A percentile compares a stretch with the other conserved stretches of the same genome.
phyloP scores from a whole-genome alignment of 805 yeast genomes.

The Metschnikowia aberdeeniae region DNA sequence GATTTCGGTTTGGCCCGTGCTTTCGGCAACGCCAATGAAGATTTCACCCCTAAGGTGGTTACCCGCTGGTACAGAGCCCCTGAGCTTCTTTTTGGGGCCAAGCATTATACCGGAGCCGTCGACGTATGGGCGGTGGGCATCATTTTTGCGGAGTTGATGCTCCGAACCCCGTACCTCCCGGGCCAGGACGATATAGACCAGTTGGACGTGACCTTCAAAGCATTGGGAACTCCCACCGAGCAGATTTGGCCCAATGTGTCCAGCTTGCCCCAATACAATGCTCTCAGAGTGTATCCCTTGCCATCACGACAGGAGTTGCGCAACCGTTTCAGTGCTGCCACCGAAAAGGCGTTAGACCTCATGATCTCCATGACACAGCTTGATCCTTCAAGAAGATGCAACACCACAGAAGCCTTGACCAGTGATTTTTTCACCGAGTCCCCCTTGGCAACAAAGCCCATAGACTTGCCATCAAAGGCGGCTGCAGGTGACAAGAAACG shows the following conservation, averaged over 20 bases:
- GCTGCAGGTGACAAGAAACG: slow-evolving; percentile 18
- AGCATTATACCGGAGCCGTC: slow-evolving; percentile 42
- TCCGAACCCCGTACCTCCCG: slow-evolving; percentile 91
- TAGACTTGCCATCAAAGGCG: slow-evolving; percentile 51
- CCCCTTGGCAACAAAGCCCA: slow-evolving; percentile 73
- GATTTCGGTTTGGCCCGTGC: slow-evolving; percentile 96
- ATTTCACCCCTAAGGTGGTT: slow-evolving; percentile 87
- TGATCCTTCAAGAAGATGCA: slow-evolving; percentile 74
- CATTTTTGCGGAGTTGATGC: slow-evolving; percentile 93
- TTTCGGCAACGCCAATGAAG: slow-evolving; percentile 67
- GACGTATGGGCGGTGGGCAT: slow-evolving; percentile 46
- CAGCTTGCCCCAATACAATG: slow-evolving; percentile 69
- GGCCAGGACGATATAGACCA: slow-evolving; percentile 91
- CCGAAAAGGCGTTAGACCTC: slow-evolving; percentile 75
- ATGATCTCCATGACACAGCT: slow-evolving; percentile 67
- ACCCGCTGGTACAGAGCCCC: slow-evolving; percentile 98
- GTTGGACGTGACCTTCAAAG: slow-evolving; percentile 87
- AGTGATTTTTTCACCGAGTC: slow-evolving; percentile 66
- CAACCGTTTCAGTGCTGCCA: slow-evolving; percentile 84
- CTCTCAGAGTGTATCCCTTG: slow-evolving; percentile 71
- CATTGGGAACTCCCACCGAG: slow-evolving; percentile 94
- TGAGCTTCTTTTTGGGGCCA: slow-evolving; percentile 42
- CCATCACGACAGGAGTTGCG: slow-evolving; percentile 79
- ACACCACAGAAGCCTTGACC: slow-evolving; percentile 57
- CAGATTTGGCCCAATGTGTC: slow-evolving; percentile 88